Base-by-base conservation (phyloP, 495 filamentous ascomycete species). In the Margaritispora aquatica region DNA sequence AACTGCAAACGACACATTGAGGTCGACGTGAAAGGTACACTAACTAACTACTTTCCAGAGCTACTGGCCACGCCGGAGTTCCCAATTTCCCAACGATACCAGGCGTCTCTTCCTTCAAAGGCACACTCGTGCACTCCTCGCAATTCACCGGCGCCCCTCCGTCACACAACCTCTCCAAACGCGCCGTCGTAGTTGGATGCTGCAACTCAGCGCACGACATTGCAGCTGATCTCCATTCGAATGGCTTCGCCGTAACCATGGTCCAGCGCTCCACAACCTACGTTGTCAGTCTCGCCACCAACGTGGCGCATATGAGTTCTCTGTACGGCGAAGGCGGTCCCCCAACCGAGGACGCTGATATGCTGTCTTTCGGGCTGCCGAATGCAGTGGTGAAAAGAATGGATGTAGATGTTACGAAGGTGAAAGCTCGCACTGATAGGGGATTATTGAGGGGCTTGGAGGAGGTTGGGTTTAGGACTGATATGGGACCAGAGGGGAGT, bases 171-270 rank as follows among this genome's bases (percentile, higher is more conserved):
- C 61, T 67, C 26, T 78, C 77, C 2, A 89, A 85, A 66, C 88
- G 85, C 62, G 90, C 82, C 1, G 71, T 94, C 20, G 81, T 96
- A 0, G 79, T 96, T 7, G 90, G 90, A 3, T 85, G 83, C 26
- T 90, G 90, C 70, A 94, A 92, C 67, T 92, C 88, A 1, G 83
- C 78, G 11, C 85, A 92, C 63, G 90, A 95, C 67, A 95, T 95
- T 61, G 85, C 87, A 27, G 88, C 93, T 67, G 86, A 93, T 63
- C 93, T 78, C 66, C 84, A 84, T 68, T 88, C 93, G 65, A 84
- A 88, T 41, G 90, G 90, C 1, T 88, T 88, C 63, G 77, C 87
- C n/a, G 86, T 92, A n/a, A 93, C 89, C 9, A 84, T 95, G 66
- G 75, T 95, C 11, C 90, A 95, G 74, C 82, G 90, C 19, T 86